Conservation (phyloP, 495 filamentous ascomycete genomes). For the Talaromyces liani region DNA sequence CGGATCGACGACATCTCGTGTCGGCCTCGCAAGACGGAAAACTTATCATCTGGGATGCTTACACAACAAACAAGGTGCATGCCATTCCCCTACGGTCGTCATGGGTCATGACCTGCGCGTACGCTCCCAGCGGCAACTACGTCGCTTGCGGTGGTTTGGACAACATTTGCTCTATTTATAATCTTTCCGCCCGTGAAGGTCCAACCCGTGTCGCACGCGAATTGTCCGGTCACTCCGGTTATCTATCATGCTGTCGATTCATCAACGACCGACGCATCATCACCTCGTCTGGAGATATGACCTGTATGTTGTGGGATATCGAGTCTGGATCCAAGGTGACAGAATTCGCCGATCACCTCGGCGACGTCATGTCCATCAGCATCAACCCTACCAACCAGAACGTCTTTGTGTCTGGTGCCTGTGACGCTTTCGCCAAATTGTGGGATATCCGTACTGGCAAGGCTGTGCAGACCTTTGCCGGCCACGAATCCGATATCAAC, state of each 20-base stretch:
- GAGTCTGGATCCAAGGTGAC: slow-evolving; percentile 95
- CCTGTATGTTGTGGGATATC: slow-evolving; percentile 99
- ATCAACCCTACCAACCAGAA: slow-evolving; percentile 99
- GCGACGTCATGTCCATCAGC: slow-evolving; percentile 99
- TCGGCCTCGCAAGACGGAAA: slow-evolving; percentile 99
- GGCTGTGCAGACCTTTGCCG: slow-evolving; percentile 96
- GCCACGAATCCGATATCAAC: slow-evolving; percentile 98
- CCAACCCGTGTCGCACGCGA: slow-evolving; percentile 95
- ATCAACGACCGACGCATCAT: slow-evolving; percentile 98
- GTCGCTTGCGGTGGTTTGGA: slow-evolving; percentile 97
- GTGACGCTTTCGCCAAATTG: slow-evolving; percentile 95
- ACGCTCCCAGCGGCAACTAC: slow-evolving; percentile 96
- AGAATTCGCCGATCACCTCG: slow-evolving; percentile 96
- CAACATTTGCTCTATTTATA: slow-evolving; percentile 99
- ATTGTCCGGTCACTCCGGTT: slow-evolving; percentile 93
- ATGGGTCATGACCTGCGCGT: slow-evolving; percentile 99
- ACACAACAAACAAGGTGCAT: slow-evolving; percentile 99
- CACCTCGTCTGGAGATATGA: slow-evolving; percentile 98
- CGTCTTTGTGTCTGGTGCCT: slow-evolving; percentile 92
- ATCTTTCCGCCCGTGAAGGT: slow-evolving; percentile 90
- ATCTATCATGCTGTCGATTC: slow-evolving; percentile 97
- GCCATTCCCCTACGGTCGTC: slow-evolving; percentile 97
- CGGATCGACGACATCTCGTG: slow-evolving; percentile 93
- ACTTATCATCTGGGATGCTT: slow-evolving; percentile 99
- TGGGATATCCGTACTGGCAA: slow-evolving; percentile 99